Evolutionary conservation across 805 yeast genomes (phyloP).

Genomic region (Ogataea trehalophila): DNA sequence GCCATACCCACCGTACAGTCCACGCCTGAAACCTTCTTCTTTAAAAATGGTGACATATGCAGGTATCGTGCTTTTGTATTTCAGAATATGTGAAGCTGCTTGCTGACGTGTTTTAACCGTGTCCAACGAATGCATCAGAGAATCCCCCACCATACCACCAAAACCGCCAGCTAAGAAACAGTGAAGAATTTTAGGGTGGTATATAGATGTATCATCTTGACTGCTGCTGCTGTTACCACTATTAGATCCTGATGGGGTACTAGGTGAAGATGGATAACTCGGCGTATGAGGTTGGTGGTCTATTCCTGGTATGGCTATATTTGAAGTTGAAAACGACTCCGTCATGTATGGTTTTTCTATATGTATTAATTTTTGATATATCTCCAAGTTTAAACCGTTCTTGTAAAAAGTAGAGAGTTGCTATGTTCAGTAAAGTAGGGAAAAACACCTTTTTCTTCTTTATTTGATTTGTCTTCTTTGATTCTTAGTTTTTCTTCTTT

Average conservation of each 20-base stretch:
- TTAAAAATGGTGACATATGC: conserved; percentile 72
- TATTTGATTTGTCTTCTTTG: background rate
- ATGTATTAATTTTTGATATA: background rate
- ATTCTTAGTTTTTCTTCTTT: background rate
- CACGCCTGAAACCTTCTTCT: conserved; percentile 82
- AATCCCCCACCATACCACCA: conserved; percentile 92
- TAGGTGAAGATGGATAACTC: background rate
- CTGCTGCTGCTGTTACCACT: background rate
- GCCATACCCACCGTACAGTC: conserved; percentile 86
- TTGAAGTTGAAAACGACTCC: conserved; percentile 12
- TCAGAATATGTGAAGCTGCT: conserved; percentile 68
- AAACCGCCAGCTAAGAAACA: conserved; percentile 87
- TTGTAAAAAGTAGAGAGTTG: too few species aligned
- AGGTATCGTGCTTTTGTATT: conserved; percentile 68
- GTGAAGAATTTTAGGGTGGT: conserved; percentile 42
- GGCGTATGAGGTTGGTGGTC: conserved; percentile 4
- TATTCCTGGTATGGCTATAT: conserved; percentile 10
- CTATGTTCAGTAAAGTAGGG: background rate
- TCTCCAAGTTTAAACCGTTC: background rate
- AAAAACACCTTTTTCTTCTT: background rate
- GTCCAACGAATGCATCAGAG: conserved; percentile 91
- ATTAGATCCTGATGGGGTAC: background rate
- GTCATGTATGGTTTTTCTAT: background rate
- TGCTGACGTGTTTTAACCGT: conserved; percentile 97
- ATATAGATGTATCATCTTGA: conserved; percentile 3